A percentile compares a stretch with the other conserved stretches of the same genome.
These are phyloP conservation scores for Yarrowia phangngaensis DNA, from an alignment of 805 yeast genomes.

Conservation along the genomic window DNA sequence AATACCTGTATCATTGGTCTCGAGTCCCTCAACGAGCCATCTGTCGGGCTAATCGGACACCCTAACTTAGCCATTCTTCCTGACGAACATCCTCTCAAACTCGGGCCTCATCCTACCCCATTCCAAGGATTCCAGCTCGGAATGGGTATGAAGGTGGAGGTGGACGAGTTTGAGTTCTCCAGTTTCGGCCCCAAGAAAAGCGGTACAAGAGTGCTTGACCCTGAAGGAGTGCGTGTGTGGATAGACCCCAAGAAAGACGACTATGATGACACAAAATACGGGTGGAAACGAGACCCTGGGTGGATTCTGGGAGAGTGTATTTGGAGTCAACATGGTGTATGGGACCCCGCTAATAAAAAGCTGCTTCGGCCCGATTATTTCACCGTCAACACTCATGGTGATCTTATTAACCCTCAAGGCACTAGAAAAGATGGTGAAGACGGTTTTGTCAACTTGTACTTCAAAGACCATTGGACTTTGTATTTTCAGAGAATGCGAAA, in stretches of 20 bases:
- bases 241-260: constrained; percentile 45
- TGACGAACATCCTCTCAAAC: constrained; percentile 57
- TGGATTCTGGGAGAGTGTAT: constrained; percentile 77
- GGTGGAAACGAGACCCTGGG: constrained; percentile 56
- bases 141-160: constrained; percentile 64
- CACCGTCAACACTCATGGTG: constrained; percentile 29
- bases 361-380: constrained; percentile 53
- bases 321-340: constrained; percentile 73
- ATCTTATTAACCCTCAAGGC: constrained; percentile 6
- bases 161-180: constrained; percentile 67
- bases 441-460: constrained; percentile 59
- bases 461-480: constrained; percentile 53
- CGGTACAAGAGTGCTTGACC: constrained; percentile 57
- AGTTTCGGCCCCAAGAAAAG: constrained; percentile 71
- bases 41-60: constrained; percentile 65
- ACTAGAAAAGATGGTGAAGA: constrained; percentile 35
- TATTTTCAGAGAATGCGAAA: constrained; percentile 51
- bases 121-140: constrained; percentile 72
- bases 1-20: constrained; percentile 58
- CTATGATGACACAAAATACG: constrained; percentile 55
- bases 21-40: constrained; percentile 85
- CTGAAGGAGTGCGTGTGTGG: constrained; percentile 69
- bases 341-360: constrained; percentile 42
- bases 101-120: constrained; percentile 81
- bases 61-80: constrained; percentile 52